These are phyloP conservation scores for Diaporthe longicolla DNA, from an alignment of 2,329 filamentous ascomycete genomes.

Conservation along the genomic window DNA sequence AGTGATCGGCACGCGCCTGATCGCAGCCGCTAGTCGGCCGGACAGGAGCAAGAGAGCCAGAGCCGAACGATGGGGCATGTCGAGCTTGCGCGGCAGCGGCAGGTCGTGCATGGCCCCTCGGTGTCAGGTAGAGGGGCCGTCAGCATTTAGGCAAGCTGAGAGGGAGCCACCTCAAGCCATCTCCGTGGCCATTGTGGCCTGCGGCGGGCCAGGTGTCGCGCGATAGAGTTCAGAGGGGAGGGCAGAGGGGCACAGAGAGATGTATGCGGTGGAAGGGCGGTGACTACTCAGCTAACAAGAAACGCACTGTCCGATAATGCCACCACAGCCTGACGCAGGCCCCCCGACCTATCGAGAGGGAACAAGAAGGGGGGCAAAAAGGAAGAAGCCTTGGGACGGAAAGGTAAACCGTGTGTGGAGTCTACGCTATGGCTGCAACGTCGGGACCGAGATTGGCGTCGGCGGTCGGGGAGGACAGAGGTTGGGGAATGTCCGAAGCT, in stretches of 20 bases:
- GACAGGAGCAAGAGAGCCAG: constrained; percentile 7
- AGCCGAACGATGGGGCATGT: constrained; percentile 4
- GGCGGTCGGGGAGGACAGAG: constrained; percentile 39
- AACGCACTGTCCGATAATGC: background rate
- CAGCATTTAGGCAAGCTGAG: constrained; percentile 23
- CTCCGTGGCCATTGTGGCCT: background rate
- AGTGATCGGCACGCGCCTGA: constrained; percentile 10
- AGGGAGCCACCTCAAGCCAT: background rate
- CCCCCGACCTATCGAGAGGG: background rate
- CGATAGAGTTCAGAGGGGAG: background rate
- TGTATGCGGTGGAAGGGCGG: background rate
- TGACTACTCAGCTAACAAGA: background rate
- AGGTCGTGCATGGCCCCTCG: background rate
- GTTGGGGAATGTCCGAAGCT: constrained; percentile 49
- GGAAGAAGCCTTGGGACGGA: background rate
- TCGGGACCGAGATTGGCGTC: constrained; percentile 37
- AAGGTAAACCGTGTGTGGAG: background rate
- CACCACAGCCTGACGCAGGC: background rate
- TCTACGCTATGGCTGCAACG: constrained; percentile 9
- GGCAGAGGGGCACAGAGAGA: too few relatives aligned
- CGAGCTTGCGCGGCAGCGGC: constrained; percentile 29
- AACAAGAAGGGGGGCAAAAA: background rate
- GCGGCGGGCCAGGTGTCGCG: background rate
- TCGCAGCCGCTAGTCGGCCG: constrained; percentile 27
- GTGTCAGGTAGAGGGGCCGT: constrained; percentile 4